Evolutionary conservation across 202 grass and related monocot species (phyloP).

Genomic region (Schoenoplectus triqueter): DNA sequence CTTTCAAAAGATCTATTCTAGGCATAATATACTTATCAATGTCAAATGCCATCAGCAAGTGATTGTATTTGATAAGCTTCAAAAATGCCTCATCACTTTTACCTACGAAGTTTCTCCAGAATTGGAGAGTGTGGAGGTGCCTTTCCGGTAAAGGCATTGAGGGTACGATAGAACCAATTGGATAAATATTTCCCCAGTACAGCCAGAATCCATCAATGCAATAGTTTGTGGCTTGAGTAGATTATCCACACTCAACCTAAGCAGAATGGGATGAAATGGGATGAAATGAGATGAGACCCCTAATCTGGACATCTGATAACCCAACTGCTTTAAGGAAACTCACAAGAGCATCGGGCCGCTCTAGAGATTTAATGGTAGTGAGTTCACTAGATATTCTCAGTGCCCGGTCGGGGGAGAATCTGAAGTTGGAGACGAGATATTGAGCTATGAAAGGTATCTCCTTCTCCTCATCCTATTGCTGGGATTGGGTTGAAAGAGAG

Average conservation of each 20-base stretch:
- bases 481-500: conserved; percentile 1
- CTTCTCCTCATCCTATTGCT: neutral
- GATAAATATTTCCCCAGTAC: conserved; percentile 46
- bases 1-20: conserved; percentile 49
- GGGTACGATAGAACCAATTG: conserved; percentile 45
- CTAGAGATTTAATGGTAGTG: neutral
- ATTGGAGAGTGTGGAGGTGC: conserved; percentile 50
- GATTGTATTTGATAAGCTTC: conserved; percentile 47
- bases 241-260: conserved; percentile 46
- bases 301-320: conserved; percentile 43
- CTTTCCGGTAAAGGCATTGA: conserved; percentile 48
- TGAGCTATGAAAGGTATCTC: conserved; percentile 31
- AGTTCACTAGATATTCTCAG: neutral
- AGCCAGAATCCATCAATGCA: conserved; percentile 42
- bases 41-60: conserved; percentile 47
- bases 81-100: conserved; percentile 46
- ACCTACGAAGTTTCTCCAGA: conserved; percentile 58
- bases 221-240: conserved; percentile 44
- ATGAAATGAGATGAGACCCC: conserved; percentile 37
- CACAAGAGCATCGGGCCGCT: neutral
- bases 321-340: conserved; percentile 36
- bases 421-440: conserved; percentile 45
- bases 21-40: conserved; percentile 53
- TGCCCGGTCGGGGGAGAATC: neutral
- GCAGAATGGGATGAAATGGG: conserved; percentile 45